Evolutionary conservation across 2,329 filamentous ascomycete genomes (phyloP), one percentile per base, ranked within the genome.

Genomic region (Penicillium fuscoglaucum): DNA sequence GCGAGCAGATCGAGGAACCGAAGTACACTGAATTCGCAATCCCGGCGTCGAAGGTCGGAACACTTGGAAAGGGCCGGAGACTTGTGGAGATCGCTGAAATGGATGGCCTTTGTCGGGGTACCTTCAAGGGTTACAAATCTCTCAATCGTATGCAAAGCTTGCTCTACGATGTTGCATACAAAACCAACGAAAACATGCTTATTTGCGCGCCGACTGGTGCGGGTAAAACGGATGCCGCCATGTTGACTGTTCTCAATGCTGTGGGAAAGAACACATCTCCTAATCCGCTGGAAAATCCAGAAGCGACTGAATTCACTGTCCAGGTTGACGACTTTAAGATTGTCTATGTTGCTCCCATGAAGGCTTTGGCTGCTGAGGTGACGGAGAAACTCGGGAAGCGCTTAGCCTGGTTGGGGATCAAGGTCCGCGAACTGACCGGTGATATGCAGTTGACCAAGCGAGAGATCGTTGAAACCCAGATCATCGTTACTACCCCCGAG

Each of bases 381-480:
- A 98, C 95, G 0, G 91, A 93, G 37, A 99, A 99, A 78, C 82
- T 99, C 3, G 90, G 92, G 47, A 96, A 91, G 74, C 87, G 93
- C 28, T 84, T 99, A 4, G 89, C 91, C 2, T 99, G 96, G 96
- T 84, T 99, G 6, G 93, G 93, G 8, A 87, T 99, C 68, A 87
- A 91, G 72, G 93, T 91, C 64, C 89, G 95, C 61, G 95, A 99
- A 76, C 87, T 96, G 73, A 99, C 95, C 48, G 95, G 95, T 70
- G 95, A 99, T 73, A 99, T 99, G 95, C 95, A 99, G 72, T 83
- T 99, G 57, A 97, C 93, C 49, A 99, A 99, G 75, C 84, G 91
- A 2, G 96, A 99, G 75, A 96, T 99, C 61, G 84, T 97, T 17
- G 88, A 93, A 63, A 99, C 95, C 0, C 95, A 99, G 72, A 95